phyloP scores from a whole-genome alignment of 2,329 filamentous ascomycete species.

The Curvularia spicifera region DNA sequence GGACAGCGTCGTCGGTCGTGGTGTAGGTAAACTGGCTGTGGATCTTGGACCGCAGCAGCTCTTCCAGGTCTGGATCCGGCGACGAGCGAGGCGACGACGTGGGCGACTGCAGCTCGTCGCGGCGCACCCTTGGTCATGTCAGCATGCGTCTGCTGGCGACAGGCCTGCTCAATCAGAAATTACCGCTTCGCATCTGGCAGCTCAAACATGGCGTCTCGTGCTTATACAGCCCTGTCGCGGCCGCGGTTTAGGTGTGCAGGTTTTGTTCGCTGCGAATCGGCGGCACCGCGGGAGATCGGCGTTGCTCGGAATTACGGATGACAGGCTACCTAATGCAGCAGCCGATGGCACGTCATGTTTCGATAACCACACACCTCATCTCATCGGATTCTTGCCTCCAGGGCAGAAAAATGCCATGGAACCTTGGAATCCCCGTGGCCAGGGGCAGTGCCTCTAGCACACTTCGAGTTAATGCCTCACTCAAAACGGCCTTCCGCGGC shows the following conservation, averaged over 20 bases:
- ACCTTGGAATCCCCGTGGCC: slow-evolving; percentile 8
- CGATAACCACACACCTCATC: slow-evolving; percentile 5
- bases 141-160: slow-evolving; percentile 14
- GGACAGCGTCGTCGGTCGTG: slow-evolving; percentile 10
- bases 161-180: not conserved
- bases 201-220: slow-evolving; percentile 29
- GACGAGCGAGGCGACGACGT: slow-evolving; percentile 43
- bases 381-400: slow-evolving; percentile 9
- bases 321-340: not conserved
- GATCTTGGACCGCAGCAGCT: slow-evolving; percentile 38
- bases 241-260: slow-evolving; percentile 1
- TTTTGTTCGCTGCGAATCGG: slow-evolving; percentile 12
- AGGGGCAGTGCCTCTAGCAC: slow-evolving; percentile 16
- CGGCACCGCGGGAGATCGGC: slow-evolving; percentile 18
- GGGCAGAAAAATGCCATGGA: slow-evolving; percentile 2
- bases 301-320: not conserved
- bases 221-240: not conserved
- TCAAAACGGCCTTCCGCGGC: slow-evolving; percentile 10
- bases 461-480: slow-evolving; percentile 11
- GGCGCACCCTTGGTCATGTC: slow-evolving; percentile 37
- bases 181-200: slow-evolving; percentile 37
- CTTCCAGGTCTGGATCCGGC: slow-evolving; percentile 42
- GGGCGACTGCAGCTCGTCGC: slow-evolving; percentile 45
- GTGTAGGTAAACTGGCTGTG: slow-evolving; percentile 37
- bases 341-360: slow-evolving; percentile 7